Evolutionary conservation across 2,329 filamentous ascomycete species (phyloP).

Genomic region (Trichoderma sp.): DNA sequence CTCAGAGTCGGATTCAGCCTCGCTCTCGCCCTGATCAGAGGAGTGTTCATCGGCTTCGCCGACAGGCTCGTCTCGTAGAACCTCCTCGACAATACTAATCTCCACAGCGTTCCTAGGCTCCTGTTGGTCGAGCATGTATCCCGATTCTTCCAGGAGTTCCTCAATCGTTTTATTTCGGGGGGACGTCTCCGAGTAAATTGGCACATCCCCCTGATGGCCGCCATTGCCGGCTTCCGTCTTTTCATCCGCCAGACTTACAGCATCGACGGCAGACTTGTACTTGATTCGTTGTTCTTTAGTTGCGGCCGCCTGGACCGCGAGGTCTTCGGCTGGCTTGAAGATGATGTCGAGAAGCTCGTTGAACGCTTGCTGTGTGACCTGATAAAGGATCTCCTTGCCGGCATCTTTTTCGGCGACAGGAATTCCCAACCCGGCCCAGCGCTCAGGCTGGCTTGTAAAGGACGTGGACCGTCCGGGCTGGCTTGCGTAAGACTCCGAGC

Average conservation of each 20-base stretch:
- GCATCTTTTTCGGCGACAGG: slow-evolving; percentile 78
- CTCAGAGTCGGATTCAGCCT: slow-evolving; percentile 22
- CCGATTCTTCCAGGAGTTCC: slow-evolving; percentile 42
- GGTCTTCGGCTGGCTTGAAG: slow-evolving; percentile 76
- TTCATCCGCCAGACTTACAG: slow-evolving; percentile 35
- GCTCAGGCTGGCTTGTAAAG: slow-evolving; percentile 67
- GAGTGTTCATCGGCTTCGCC: background rate
- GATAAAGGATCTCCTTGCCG: slow-evolving; percentile 84
- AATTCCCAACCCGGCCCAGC: slow-evolving; percentile 75
- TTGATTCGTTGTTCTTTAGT: slow-evolving; percentile 60
- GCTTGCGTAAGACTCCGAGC: slow-evolving; percentile 68
- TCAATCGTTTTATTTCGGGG: slow-evolving; percentile 29
- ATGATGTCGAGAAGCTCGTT: slow-evolving; percentile 87
- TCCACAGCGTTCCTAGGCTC: slow-evolving; percentile 34
- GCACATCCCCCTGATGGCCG: background rate
- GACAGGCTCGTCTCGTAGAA: slow-evolving; percentile 25
- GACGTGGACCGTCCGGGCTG: slow-evolving; percentile 67
- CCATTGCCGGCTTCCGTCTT: slow-evolving; percentile 23
- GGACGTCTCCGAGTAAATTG: slow-evolving; percentile 20
- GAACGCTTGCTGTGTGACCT: slow-evolving; percentile 84
- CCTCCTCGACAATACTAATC: slow-evolving; percentile 29
- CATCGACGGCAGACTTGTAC: slow-evolving; percentile 48
- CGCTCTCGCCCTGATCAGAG: slow-evolving; percentile 9
- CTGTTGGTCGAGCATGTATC: slow-evolving; percentile 42
- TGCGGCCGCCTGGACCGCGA: slow-evolving; percentile 64